phyloP scores from a whole-genome alignment of 2,329 filamentous ascomycete species.

The Bimuria novae-zelandiae region DNA sequence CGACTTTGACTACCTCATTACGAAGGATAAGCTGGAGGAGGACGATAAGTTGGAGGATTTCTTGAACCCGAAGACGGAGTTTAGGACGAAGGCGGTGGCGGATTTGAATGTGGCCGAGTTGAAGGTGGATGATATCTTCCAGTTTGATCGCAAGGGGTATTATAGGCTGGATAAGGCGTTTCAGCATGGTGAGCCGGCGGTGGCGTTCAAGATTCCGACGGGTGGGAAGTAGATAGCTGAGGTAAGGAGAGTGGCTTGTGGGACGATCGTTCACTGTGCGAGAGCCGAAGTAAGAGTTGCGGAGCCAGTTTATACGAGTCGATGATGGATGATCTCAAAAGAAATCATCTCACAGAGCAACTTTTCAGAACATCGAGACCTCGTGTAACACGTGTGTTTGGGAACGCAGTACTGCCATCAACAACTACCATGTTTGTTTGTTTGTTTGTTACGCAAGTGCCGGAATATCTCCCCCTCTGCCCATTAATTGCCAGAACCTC shows the following conservation, averaged over 20 bases:
- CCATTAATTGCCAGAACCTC: too few species aligned
- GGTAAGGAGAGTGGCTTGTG: too few species aligned
- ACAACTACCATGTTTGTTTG: too few species aligned
- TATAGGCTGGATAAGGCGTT: constrained; percentile 78
- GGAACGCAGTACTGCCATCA: too few species aligned
- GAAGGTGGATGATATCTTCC: constrained; percentile 88
- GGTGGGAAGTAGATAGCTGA: constrained; percentile 55
- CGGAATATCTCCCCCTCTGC: too few species aligned
- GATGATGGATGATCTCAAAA: too few species aligned
- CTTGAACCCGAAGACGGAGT: constrained; percentile 76
- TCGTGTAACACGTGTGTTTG: too few species aligned
- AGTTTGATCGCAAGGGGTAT: constrained; percentile 92
- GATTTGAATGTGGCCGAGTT: constrained; percentile 80
- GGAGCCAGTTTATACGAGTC: too few species aligned
- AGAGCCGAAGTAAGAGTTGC: too few species aligned
- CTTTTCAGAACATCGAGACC: too few species aligned
- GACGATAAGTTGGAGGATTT: constrained; percentile 83
- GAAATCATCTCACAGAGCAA: too few species aligned
- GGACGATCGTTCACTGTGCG: not conserved
- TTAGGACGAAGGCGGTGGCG: constrained; percentile 73
- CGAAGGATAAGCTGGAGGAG: constrained; percentile 90
- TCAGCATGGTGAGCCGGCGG: constrained; percentile 61
- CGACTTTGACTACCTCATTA: constrained; percentile 94
- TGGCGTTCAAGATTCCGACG: constrained; percentile 73
- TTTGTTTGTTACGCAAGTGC: too few species aligned